phyloP scores from a whole-genome alignment of 305 asterid genomes.

The Fraxinus dipetala region DNA sequence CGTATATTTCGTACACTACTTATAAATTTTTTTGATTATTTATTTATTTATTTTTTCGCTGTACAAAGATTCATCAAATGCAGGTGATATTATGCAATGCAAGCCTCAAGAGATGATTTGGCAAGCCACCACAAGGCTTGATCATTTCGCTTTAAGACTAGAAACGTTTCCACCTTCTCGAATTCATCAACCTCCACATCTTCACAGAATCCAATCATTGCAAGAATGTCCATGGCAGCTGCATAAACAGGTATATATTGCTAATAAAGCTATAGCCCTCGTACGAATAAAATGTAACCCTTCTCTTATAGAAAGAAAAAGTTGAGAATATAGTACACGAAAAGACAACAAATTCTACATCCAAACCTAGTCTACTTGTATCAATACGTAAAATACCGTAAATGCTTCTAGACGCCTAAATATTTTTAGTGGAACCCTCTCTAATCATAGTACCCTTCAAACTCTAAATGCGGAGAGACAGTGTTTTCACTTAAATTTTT shows the following conservation, averaged over 20 bases:
- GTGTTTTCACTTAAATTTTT: background rate
- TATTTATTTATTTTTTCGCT: background rate
- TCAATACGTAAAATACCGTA: background rate
- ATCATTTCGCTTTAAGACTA: slow-evolving; percentile 71
- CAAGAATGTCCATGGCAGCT: slow-evolving; percentile 76
- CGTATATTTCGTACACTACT: background rate
- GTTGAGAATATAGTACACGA: background rate
- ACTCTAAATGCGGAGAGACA: background rate
- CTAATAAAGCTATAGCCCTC: background rate
- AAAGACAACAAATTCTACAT: background rate
- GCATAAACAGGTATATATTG: slow-evolving; percentile 23
- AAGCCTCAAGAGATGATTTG: slow-evolving; percentile 62
- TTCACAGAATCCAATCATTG: slow-evolving; percentile 65
- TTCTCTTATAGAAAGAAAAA: background rate
- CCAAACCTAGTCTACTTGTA: background rate
- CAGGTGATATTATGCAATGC: slow-evolving; percentile 18
- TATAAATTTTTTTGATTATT: background rate
- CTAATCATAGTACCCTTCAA: background rate
- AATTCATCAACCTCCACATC: slow-evolving; percentile 40
- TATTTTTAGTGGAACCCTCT: background rate
- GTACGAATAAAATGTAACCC: background rate
- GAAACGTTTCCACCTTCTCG: slow-evolving; percentile 50
- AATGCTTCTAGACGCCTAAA: background rate
- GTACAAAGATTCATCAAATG: background rate
- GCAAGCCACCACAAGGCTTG: slow-evolving; percentile 93